Evolutionary conservation across 352 stramenopile species (phyloP).

Genomic region (Globisporangium sylvaticum): DNA sequence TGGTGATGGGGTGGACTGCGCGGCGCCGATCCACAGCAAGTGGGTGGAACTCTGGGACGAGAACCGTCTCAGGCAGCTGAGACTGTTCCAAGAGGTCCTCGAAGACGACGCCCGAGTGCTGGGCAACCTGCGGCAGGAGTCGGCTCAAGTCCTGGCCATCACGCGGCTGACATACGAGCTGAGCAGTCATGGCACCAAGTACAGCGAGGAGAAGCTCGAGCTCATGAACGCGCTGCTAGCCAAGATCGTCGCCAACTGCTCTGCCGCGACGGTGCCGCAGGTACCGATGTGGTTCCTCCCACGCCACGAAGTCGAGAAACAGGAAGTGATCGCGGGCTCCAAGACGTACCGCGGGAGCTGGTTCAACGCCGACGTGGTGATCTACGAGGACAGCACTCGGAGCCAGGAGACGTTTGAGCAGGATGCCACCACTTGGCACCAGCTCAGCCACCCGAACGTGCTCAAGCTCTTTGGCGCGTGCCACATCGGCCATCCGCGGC

Average conservation of each 20-base stretch:
- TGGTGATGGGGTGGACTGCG: background rate
- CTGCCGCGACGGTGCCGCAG: background rate
- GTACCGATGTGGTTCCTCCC: constrained; percentile 11
- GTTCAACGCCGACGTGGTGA: constrained; percentile 5
- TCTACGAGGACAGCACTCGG: background rate
- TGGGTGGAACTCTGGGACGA: constrained; percentile 2
- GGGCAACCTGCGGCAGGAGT: background rate
- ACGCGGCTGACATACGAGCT: constrained; percentile 12
- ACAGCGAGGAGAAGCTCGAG: constrained; percentile 12
- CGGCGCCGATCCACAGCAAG: background rate
- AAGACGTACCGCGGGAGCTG: constrained; percentile 8
- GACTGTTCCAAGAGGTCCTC: background rate
- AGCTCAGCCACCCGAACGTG: constrained; percentile 23
- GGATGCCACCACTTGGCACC: constrained; percentile 1
- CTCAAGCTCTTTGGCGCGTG: constrained; percentile 16
- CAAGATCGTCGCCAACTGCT: background rate
- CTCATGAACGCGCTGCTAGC: constrained; percentile 1
- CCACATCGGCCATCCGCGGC: constrained; percentile 2
- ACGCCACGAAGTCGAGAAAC: constrained; percentile 13
- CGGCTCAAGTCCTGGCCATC: constrained; percentile 1
- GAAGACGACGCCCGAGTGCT: background rate
- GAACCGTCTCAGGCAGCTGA: background rate
- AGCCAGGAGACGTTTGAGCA: background rate
- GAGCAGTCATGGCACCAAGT: constrained; percentile 1
- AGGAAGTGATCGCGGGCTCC: background rate